phyloP scores from a whole-genome alignment of 106 monocot genomes.

The Phalaenopsis aphrodite region DNA sequence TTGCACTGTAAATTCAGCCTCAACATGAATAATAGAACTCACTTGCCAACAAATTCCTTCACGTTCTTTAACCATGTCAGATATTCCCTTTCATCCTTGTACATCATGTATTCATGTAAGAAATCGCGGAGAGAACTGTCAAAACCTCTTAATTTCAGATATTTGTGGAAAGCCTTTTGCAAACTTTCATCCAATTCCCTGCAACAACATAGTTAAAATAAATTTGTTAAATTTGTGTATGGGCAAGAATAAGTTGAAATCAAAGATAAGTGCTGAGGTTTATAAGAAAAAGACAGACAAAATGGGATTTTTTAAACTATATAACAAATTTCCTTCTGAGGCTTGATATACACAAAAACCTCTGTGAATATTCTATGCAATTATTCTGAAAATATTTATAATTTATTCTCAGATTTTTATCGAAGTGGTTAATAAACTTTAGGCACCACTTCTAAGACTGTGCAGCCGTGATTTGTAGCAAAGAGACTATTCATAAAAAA shows the following conservation, averaged over 20 bases:
- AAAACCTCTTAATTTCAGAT: constrained; percentile 54
- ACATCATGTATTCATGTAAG: constrained; percentile 55
- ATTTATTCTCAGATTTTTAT: not conserved
- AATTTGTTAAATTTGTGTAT: not conserved
- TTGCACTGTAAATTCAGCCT: not conserved
- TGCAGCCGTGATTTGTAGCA: not conserved
- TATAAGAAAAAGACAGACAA: too few relatives aligned
- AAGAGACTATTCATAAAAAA: not conserved
- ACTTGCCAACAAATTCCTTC: constrained; percentile 47
- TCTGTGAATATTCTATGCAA: not conserved
- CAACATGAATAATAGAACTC: not conserved
- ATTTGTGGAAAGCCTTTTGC: constrained; percentile 46
- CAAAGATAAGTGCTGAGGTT: too few relatives aligned
- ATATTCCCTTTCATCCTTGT: constrained; percentile 58
- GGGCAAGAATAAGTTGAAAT: not conserved
- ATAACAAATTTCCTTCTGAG: too few relatives aligned
- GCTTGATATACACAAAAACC: too few relatives aligned
- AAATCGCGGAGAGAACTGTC: constrained; percentile 30
- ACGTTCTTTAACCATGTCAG: constrained; percentile 54
- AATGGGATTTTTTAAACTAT: too few relatives aligned
- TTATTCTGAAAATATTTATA: not conserved
- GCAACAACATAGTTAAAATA: not conserved
- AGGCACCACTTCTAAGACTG: not conserved
- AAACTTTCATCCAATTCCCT: constrained; percentile 73
- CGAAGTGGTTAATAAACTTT: not conserved